phyloP scores from a whole-genome alignment of 2,329 filamentous ascomycete species.

The Sporothrix mexicana region DNA sequence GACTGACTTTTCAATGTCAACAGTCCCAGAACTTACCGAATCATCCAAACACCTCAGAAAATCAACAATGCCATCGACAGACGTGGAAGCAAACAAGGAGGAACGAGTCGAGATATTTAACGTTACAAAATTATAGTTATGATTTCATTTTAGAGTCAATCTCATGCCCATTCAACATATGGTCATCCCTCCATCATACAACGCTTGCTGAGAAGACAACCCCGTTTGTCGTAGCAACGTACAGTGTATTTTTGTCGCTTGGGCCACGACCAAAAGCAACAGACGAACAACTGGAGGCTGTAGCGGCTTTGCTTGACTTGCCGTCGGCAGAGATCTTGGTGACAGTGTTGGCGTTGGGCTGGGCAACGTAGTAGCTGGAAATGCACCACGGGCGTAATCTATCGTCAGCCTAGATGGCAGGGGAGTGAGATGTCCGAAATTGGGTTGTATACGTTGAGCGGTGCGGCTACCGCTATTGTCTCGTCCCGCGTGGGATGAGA shows the following conservation, averaged over 20 bases:
- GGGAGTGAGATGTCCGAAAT: not conserved
- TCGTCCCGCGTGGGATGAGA: slow-evolving; percentile 1
- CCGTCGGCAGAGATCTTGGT: slow-evolving; percentile 18
- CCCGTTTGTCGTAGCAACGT: slow-evolving; percentile 29
- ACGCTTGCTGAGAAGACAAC: slow-evolving; percentile 20
- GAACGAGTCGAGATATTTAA: not conserved
- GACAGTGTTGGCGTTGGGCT: slow-evolving; percentile 23
- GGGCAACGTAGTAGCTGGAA: slow-evolving; percentile 29
- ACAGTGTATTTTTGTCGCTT: slow-evolving; percentile 29
- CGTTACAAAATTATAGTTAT: no score
- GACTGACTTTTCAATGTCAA: not conserved
- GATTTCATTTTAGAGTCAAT: no score
- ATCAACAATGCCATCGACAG: not conserved
- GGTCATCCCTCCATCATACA: not conserved
- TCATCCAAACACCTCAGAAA: not conserved
- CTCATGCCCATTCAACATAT: no score
- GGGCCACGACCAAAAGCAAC: slow-evolving; percentile 27
- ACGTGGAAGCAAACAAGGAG: not conserved
- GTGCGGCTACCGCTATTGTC: not conserved
- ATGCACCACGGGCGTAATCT: no score
- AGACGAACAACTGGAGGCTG: slow-evolving; percentile 27
- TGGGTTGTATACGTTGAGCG: not conserved
- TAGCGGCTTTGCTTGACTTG: slow-evolving; percentile 27
- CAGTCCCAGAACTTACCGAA: not conserved
- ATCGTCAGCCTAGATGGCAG: slow-evolving; percentile 4